phyloP scores from a whole-genome alignment of 1,284 basidiomycete genomes.

The Psilocybe mexicana region DNA sequence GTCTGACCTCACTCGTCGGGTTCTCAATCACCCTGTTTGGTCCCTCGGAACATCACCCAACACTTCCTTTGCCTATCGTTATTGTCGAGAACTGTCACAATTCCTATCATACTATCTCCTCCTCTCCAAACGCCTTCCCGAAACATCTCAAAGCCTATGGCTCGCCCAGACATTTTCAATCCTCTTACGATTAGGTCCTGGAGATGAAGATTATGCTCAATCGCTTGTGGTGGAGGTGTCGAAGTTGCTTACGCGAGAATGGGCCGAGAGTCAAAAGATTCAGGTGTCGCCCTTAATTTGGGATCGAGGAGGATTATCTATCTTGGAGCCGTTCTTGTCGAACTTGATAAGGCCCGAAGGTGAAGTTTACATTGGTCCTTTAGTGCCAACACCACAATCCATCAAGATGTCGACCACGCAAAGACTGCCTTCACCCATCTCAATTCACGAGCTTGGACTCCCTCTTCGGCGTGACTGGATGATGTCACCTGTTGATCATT shows the following conservation, averaged over 20 bases:
- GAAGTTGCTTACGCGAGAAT: slow-evolving; percentile 39
- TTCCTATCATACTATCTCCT: slow-evolving; percentile 57
- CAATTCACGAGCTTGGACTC: slow-evolving; percentile 46
- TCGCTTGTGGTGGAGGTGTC: slow-evolving; percentile 41
- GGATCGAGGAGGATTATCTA: slow-evolving; percentile 49
- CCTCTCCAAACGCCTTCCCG: slow-evolving; percentile 55
- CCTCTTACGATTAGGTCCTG: slow-evolving; percentile 55
- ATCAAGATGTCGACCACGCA: slow-evolving; percentile 55
- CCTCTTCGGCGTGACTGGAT: slow-evolving; percentile 77
- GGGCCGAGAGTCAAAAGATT: slow-evolving; percentile 40
- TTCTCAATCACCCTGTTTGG: slow-evolving; percentile 55
- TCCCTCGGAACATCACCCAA: slow-evolving; percentile 25
- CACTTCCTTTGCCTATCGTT: slow-evolving; percentile 33
- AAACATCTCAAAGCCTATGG: slow-evolving; percentile 58
- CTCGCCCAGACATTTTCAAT: slow-evolving; percentile 62
- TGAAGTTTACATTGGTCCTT: slow-evolving; percentile 47
- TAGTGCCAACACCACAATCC: slow-evolving; percentile 49
- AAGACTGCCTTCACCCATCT: slow-evolving; percentile 45
- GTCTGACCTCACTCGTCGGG: slow-evolving; percentile 49
- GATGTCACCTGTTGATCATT: slow-evolving; percentile 73
- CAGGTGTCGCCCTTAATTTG: slow-evolving; percentile 44
- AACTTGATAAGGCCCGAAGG: slow-evolving; percentile 39
- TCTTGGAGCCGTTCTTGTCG: slow-evolving; percentile 62
- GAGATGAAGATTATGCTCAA: slow-evolving; percentile 60
- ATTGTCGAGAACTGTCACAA: slow-evolving; percentile 52